Base-by-base conservation (phyloP, 371 early-diverging fungal genomes). In the Mucor circinelloides region DNA sequence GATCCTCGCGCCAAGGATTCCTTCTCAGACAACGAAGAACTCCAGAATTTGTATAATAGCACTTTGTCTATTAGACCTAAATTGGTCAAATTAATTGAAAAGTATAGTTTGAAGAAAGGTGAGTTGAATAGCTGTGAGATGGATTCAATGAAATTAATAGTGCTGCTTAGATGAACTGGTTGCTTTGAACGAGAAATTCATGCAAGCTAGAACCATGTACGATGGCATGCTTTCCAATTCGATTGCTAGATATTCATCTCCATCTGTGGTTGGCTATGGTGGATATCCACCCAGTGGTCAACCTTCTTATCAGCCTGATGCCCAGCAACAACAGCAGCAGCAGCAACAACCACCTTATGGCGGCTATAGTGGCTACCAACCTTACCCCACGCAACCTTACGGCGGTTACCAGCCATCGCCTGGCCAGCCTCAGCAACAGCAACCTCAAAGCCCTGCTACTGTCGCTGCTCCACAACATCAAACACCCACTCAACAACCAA, bases 21-120 rank as follows among this genome's bases (percentile, higher is more conserved):
- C 64, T 86, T 95, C 40, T 89, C 93, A 1, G 96, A 95, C 60
- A 96, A 98, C 72, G 94, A 93, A 44, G 82, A 87, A 36, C 79
- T 98, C 17, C 95, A 95, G 78, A 87, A 64, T 3, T 67, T 93
- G 40, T 94, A 96, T 70, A 82, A 88, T 56, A 79, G 82, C 3
- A 86, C 93, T 3, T 68, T 94, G 60, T 73, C 90, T 17, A 74
- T 94, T 63, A 77, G 95, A 40, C 95, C 95, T 3, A 91, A 91
- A 73, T 74, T 96, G 44, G 82, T 95, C 21, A 87, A 88, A 65
- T 76, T 94, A 30, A 87, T 95, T 58, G 95, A 94, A 64, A 86
- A 87, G 52, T 91, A 90, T 64, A 89, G 86, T 21, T 77, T 85
- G 32, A 93, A 92, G 73, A 94, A 91, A 85, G 94, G 94, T 86